phyloP scores from a whole-genome alignment of 2,329 filamentous ascomycete species.

The Penicillium oxalicum region DNA sequence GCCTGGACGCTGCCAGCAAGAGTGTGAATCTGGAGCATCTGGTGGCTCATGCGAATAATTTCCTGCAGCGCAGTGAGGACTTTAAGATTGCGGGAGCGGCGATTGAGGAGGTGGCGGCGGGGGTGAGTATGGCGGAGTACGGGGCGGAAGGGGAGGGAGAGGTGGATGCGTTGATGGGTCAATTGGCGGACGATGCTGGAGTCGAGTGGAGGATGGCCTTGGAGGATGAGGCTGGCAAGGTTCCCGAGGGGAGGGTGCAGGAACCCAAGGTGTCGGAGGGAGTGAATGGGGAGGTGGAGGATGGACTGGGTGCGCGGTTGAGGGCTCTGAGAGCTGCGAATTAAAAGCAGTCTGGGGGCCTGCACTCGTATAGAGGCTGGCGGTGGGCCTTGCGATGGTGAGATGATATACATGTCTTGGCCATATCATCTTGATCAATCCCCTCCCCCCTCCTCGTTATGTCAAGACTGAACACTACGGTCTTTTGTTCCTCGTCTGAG shows the following conservation, averaged over 20 bases:
- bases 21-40: slow-evolving; percentile 43
- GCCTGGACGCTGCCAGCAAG: slow-evolving; percentile 41
- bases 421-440: no score
- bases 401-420: no score
- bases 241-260: slow-evolving; percentile 35
- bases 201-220: slow-evolving; percentile 38
- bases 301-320: slow-evolving; percentile 38
- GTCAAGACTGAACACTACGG: no score
- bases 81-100: slow-evolving; percentile 41
- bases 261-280: slow-evolving; percentile 19
- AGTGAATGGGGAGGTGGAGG: slow-evolving; percentile 35
- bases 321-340: slow-evolving; percentile 36
- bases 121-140: slow-evolving; percentile 40
- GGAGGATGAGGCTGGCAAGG: slow-evolving; percentile 34
- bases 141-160: slow-evolving; percentile 40
- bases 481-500: no score
- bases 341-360: slow-evolving; percentile 6
- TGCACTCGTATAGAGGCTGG: no score
- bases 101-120: slow-evolving; percentile 38
- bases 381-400: no score
- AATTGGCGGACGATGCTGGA: slow-evolving; percentile 41
- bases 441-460: no score
- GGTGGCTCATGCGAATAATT: slow-evolving; percentile 40
- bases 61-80: slow-evolving; percentile 37
- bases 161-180: slow-evolving; percentile 41